phyloP scores from a whole-genome alignment of 768 basidiomycete genomes.

The Rubroboletus satanas region DNA sequence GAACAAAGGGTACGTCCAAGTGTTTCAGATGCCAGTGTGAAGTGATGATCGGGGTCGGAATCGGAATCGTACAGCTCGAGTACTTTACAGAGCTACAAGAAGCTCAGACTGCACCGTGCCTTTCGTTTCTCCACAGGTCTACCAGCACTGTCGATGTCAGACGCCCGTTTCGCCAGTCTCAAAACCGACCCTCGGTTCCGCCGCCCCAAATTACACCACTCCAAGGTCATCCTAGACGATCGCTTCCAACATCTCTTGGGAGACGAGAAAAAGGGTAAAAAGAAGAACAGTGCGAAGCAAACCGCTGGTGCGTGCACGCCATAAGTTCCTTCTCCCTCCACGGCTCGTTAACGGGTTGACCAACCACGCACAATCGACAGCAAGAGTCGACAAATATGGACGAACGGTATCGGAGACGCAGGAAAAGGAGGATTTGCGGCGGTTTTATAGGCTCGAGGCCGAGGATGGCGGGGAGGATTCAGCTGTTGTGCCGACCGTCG shows the following conservation, averaged over 20 bases:
- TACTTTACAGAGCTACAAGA: background rate
- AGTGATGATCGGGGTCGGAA: background rate
- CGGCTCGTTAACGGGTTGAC: background rate
- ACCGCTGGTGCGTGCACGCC: conserved; percentile 20
- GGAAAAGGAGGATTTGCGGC: conserved; percentile 69
- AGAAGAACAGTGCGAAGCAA: conserved; percentile 33
- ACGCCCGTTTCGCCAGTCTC: conserved; percentile 84
- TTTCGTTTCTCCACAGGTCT: background rate
- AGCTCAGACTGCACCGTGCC: background rate
- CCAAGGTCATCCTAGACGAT: conserved; percentile 86
- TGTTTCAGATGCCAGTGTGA: too few species aligned
- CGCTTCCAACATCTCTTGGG: conserved; percentile 83
- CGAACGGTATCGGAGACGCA: conserved; percentile 63
- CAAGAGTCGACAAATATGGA: conserved; percentile 87
- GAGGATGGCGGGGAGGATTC: conserved; percentile 27
- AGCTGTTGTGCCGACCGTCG: conserved; percentile 26
- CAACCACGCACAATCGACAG: conserved; percentile 25
- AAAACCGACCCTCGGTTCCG: conserved; percentile 93
- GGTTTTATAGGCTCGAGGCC: conserved; percentile 73
- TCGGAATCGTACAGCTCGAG: too few species aligned
- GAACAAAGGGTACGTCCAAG: too few species aligned
- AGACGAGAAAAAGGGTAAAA: conserved; percentile 38
- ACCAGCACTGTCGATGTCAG: conserved; percentile 46
- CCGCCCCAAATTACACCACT: conserved; percentile 69
- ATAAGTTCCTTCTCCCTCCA: background rate